Evolutionary conservation across 495 filamentous ascomycete species (phyloP), one percentile per base, ranked within the genome.

Genomic region (Staphylotrichum longicolle): DNA sequence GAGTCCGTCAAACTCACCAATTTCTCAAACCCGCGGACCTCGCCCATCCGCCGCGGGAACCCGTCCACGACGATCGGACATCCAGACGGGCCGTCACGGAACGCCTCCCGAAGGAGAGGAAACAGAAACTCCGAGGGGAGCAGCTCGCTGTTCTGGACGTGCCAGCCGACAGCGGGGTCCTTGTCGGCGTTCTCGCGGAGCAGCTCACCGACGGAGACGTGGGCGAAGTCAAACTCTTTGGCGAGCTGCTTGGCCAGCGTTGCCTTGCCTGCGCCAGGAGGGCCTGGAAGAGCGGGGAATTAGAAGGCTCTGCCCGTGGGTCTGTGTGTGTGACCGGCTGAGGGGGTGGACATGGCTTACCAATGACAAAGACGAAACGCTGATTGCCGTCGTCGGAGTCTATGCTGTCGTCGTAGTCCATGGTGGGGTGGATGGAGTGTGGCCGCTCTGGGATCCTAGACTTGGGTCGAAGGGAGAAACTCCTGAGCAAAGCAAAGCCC

Each of bases 191-290:
- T 39, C 15, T 40, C 5, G 2, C 76, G 70, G 3, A 79, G 60
- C 39, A 77, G 61, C 47, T 78, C 77, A 1, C 76, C 77, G 2
- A 76, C 63, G 0, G 76, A 79, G 37, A 78, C 61, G 6, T 83
- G 78, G 63, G 68, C 67, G 14, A 70, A 75, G 53, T 62, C 60
- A 7, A 63, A 27, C 49, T 58, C 48, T 2, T 39, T n/a, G 0
- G 54, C 39, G 3, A 63, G 37, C 33, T 12, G 54, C 49, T 62
- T 66, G 58, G 74, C 76, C 37, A 75, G 67, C 0, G 77, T 78
- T 14, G 75, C 71, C 61, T 79, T 79, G 34, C 75, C 76, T 2
- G 70, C 67, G 5, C 75, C 72, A 0, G 75, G 73, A 2, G 72
- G 66, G 0, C 75, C 75, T 58, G 66, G 60, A 27, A 20, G 5